phyloP scores from a whole-genome alignment of 768 basidiomycete species.

The Panaeolus cyanescens region DNA sequence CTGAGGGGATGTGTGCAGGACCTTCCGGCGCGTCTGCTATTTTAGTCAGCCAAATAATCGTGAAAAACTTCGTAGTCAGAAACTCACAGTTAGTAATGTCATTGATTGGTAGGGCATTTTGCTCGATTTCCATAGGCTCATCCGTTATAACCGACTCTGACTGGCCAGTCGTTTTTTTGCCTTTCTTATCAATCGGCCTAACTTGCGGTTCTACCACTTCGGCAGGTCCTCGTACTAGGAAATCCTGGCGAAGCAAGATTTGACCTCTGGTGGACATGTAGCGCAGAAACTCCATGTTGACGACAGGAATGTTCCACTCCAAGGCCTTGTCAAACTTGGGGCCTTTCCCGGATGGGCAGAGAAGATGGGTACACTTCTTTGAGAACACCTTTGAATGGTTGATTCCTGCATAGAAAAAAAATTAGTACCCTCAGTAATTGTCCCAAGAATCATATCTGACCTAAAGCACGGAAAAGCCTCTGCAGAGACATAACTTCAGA shows the following conservation, averaged over 20 bases:
- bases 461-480: slow-evolving; percentile 68
- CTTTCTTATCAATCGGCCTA: slow-evolving; percentile 18
- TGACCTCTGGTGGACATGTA: background rate
- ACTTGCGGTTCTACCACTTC: slow-evolving; percentile 20
- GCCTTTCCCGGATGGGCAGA: slow-evolving; percentile 73
- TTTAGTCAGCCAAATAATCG: background rate
- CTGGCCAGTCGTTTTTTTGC: slow-evolving; percentile 27
- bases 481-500: slow-evolving; percentile 67
- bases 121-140: slow-evolving; percentile 21
- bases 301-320: slow-evolving; percentile 79
- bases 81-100: slow-evolving; percentile 51
- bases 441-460: slow-evolving; percentile 38
- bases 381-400: slow-evolving; percentile 60
- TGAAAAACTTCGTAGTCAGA: background rate
- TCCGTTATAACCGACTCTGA: slow-evolving; percentile 10
- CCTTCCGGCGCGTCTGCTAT: background rate
- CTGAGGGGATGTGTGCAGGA: background rate
- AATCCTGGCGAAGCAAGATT: background rate
- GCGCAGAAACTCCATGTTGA: slow-evolving; percentile 70
- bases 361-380: slow-evolving; percentile 72
- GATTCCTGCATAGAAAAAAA: slow-evolving; percentile 46
- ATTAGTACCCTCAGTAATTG: too few relatives aligned
- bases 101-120: slow-evolving; percentile 26
- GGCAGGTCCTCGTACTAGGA: background rate
- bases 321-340: slow-evolving; percentile 77